Percentiles rank a stretch among this genome's conserved stretches.
These are phyloP conservation scores for Acidomyces sp. DNA, from an alignment of 495 filamentous ascomycete species.

Conservation along the genomic window DNA sequence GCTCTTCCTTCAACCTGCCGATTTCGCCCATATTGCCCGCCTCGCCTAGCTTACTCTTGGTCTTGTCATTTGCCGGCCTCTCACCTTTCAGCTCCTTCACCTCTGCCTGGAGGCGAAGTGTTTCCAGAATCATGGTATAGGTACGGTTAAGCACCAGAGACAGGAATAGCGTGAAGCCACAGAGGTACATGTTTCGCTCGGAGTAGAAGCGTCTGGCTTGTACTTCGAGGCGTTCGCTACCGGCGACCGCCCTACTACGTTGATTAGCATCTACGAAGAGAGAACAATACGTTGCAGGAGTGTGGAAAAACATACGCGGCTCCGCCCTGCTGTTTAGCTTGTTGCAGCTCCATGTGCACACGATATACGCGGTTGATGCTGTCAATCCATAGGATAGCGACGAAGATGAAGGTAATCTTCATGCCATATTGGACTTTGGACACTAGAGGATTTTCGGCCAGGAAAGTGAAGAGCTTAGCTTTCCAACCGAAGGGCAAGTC, in stretches of 20 bases:
- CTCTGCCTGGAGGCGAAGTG: constrained; percentile 83
- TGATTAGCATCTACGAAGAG: too few relatives aligned
- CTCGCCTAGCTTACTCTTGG: constrained; percentile 46
- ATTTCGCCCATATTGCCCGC: constrained; percentile 64
- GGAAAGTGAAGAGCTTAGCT: constrained; percentile 82
- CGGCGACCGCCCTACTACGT: constrained; percentile 52
- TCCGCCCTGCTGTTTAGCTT: constrained; percentile 42
- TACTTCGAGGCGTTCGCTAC: constrained; percentile 90
- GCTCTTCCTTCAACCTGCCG: constrained; percentile 47
- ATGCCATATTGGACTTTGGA: constrained; percentile 72
- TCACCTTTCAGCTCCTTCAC: constrained; percentile 76
- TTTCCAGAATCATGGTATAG: constrained; percentile 92
- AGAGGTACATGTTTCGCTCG: constrained; percentile 99
- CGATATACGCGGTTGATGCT: constrained; percentile 97
- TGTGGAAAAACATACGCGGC: constrained; percentile 29
- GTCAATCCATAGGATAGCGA: constrained; percentile 93
- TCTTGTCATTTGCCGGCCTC: constrained; percentile 55
- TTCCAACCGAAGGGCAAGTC: constrained; percentile 79
- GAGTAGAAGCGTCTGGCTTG: constrained; percentile 99
- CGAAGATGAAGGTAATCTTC: constrained; percentile 97
- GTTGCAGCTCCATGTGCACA: constrained; percentile 74
- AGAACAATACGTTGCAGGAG: constrained; percentile 11
- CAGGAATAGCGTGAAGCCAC: constrained; percentile 97
- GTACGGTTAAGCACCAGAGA: constrained; percentile 98
- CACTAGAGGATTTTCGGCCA: constrained; percentile 73